phyloP scores from a whole-genome alignment of 371 early-diverging fungal species.

The Lichtheimia corymbifera region DNA sequence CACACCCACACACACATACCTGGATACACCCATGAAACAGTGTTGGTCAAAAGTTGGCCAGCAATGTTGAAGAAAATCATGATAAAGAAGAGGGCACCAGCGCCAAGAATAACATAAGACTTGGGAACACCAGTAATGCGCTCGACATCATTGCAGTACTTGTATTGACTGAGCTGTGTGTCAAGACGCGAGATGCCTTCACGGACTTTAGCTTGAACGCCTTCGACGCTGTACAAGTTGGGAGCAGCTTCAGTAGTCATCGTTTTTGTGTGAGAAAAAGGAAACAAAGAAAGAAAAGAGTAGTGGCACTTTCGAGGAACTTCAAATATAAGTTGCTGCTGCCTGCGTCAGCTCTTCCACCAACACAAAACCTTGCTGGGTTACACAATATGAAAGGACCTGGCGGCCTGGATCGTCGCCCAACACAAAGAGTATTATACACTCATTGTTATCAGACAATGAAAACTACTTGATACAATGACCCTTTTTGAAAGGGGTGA shows the following conservation, averaged over 20 bases:
- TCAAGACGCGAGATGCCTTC: conserved; percentile 59
- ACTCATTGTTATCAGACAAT: too few species aligned
- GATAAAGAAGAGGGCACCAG: conserved; percentile 55
- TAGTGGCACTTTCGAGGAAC: too few species aligned
- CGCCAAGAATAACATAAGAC: conserved; percentile 72
- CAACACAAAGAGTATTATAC: too few species aligned
- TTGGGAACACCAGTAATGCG: conserved; percentile 80
- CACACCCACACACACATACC: conserved; percentile 29
- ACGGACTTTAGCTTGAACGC: conserved; percentile 18
- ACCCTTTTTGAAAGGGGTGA: too few species aligned
- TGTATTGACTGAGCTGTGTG: conserved; percentile 71
- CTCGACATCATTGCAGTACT: conserved; percentile 66
- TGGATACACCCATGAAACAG: conserved; percentile 89
- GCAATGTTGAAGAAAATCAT: conserved; percentile 91
- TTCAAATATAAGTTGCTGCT: too few species aligned
- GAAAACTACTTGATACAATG: too few species aligned
- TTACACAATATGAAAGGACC: too few species aligned
- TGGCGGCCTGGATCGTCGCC: too few species aligned
- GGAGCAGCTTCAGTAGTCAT: conserved; percentile 6
- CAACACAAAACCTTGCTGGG: too few species aligned
- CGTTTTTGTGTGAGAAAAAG: conserved; percentile 2
- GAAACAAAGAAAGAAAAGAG: conserved; percentile 3
- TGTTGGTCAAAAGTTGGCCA: conserved; percentile 77
- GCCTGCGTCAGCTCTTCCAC: too few species aligned
- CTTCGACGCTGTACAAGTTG: conserved; percentile 25